Percentiles rank a stretch among this genome's conserved stretches.
These are phyloP conservation scores for Themeda triandra DNA, from an alignment of 176 grass and related monocot species.

Conservation along the genomic window DNA sequence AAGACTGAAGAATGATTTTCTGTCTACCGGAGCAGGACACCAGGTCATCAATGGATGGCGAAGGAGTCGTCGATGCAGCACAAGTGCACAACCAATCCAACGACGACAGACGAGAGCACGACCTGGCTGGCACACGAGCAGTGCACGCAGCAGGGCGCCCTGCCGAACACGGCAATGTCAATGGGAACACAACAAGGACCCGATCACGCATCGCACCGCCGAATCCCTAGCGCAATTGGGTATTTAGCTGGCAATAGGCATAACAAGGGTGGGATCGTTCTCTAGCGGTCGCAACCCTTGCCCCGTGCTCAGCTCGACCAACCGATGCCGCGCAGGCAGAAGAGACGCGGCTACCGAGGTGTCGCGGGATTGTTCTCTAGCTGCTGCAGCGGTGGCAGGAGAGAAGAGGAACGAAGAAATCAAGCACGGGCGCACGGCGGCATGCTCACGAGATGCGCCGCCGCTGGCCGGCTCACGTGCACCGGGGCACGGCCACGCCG, in stretches of 20 bases:
- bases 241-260: no score
- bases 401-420: not conserved
- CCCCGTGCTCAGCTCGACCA: not conserved
- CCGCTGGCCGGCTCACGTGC: conserved; percentile 27
- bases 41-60: not conserved
- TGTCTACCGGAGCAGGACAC: not conserved
- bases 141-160: not conserved
- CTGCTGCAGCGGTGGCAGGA: not conserved
- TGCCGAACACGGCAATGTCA: not conserved
- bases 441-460: conserved; percentile 27
- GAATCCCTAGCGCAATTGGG: not conserved
- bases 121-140: not conserved
- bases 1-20: not conserved
- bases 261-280: no score
- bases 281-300: not conserved
- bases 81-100: not conserved
- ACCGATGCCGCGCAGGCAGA: not conserved
- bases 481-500: not conserved
- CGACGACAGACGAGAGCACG: not conserved
- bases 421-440: not conserved
- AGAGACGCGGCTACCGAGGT: conserved; percentile 7
- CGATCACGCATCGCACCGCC: not conserved
- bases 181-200: not conserved
- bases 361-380: conserved; percentile 28
- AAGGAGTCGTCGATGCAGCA: not conserved